Conservation (phyloP, 1,139 yeast species). For the Hansenula sp. region DNA sequence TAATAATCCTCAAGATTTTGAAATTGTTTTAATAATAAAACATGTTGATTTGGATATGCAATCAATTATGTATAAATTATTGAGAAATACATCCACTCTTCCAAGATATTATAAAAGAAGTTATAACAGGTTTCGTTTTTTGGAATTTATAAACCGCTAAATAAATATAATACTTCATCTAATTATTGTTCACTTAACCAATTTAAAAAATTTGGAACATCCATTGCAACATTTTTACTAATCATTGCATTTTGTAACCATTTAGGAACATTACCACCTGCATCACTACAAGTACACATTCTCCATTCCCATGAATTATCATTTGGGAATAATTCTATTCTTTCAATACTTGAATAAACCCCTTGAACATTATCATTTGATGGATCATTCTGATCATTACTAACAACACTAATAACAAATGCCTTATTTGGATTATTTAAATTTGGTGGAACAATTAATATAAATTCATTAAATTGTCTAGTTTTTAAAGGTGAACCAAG, state of each 20-base stretch:
- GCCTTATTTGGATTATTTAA: conserved; percentile 32
- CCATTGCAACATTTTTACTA: conserved; percentile 56
- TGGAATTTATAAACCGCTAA: too few species aligned
- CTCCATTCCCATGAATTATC: conserved; percentile 48
- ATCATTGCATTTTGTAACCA: conserved; percentile 57
- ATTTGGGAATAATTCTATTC: conserved; percentile 36
- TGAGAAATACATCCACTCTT: too few species aligned
- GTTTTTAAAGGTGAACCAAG: conserved; percentile 29
- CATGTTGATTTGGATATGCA: too few species aligned
- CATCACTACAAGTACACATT: conserved; percentile 50
- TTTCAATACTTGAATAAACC: conserved; percentile 56
- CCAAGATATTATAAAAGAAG: too few species aligned
- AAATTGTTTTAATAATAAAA: too few species aligned
- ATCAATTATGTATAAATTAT: too few species aligned
- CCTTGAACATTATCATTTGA: conserved; percentile 31
- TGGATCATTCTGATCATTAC: conserved; percentile 25
- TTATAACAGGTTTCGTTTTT: too few species aligned
- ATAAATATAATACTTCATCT: too few species aligned
- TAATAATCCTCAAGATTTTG: too few species aligned
- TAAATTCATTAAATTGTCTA: conserved; percentile 58
- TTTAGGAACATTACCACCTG: conserved; percentile 63
- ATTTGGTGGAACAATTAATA: conserved; percentile 36
- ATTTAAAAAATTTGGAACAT: conserved; percentile 57
- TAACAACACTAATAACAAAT: conserved; percentile 49
- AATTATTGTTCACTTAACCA: conserved; percentile 31